phyloP scores from a whole-genome alignment of 1,139 yeast species.

The Diutina siamensis region DNA sequence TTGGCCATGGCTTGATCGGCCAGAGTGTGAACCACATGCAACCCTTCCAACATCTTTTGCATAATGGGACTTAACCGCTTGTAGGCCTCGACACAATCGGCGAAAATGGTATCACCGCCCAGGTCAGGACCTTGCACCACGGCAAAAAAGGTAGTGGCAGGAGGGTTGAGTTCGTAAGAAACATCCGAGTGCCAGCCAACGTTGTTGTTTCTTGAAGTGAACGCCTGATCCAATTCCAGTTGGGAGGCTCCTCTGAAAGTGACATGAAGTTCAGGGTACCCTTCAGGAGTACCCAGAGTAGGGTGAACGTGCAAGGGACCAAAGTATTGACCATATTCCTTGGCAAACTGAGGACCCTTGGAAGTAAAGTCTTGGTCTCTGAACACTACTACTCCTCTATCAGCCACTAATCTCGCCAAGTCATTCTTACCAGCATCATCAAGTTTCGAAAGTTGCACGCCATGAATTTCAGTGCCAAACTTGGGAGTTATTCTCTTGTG shows the following conservation, averaged over 20 bases:
- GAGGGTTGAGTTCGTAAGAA: constrained; percentile 13
- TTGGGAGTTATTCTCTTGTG: constrained; percentile 14
- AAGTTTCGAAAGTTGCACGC: constrained; percentile 19
- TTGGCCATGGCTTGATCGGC: constrained; percentile 16
- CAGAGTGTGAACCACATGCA: constrained; percentile 18
- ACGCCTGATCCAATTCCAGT: constrained; percentile 16
- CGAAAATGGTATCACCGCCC: constrained; percentile 19
- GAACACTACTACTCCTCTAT: constrained; percentile 30
- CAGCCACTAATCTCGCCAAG: constrained; percentile 26
- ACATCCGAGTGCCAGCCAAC: constrained; percentile 12
- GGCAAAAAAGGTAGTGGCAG: constrained; percentile 11
- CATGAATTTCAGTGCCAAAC: constrained; percentile 17
- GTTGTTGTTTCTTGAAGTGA: constrained; percentile 13
- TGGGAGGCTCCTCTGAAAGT: constrained; percentile 20
- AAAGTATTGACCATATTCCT: constrained; percentile 21
- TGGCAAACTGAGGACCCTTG: constrained; percentile 22
- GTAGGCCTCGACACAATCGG: constrained; percentile 24
- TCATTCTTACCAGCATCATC: constrained; percentile 23
- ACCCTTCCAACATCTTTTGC: constrained; percentile 16
- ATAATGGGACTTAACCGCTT: constrained; percentile 19
- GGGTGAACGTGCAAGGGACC: constrained; percentile 32
- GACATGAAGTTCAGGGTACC: constrained; percentile 24
- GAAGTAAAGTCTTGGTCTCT: constrained; percentile 26
- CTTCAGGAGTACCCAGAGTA: constrained; percentile 28
- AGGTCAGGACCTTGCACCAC: constrained; percentile 12